Evolutionary conservation across 768 basidiomycete species (phyloP).

Genomic region (Leccinum variicolor): DNA sequence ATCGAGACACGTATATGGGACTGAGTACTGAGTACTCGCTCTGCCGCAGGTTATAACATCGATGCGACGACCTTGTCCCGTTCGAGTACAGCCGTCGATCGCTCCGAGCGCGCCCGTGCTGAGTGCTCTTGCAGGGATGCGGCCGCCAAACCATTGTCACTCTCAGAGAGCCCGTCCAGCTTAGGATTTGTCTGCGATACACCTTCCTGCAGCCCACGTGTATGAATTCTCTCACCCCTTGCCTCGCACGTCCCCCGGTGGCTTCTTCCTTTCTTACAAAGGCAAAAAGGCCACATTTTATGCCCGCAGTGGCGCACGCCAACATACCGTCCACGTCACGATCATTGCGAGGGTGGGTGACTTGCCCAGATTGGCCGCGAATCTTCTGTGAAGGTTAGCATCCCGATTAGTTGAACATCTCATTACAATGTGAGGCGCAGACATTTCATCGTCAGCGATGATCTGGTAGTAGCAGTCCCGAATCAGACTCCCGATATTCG

Average conservation of each 20-base stretch:
- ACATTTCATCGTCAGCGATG: neutral
- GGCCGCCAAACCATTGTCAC: neutral
- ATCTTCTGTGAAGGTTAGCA: neutral
- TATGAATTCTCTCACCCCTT: neutral
- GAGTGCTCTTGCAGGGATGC: neutral
- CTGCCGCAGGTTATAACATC: neutral
- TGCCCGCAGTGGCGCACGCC: neutral
- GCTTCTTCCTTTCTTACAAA: neutral
- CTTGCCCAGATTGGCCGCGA: neutral
- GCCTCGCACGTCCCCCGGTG: neutral
- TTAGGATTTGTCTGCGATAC: neutral
- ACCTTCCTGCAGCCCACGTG: neutral
- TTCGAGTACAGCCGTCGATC: neutral
- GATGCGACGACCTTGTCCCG: too few relatives aligned
- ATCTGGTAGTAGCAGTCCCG: constrained; percentile 4
- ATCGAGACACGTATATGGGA: neutral
- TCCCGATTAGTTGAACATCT: neutral
- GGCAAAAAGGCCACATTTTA: neutral
- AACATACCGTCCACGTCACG: neutral
- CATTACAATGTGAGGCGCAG: neutral
- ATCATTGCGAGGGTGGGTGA: neutral
- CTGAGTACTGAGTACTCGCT: neutral
- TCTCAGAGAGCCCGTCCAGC: neutral
- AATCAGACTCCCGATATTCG: too few relatives aligned
- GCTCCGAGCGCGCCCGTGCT: neutral